Percentiles rank a stretch among this genome's conserved stretches.
Evolutionary conservation across 2,329 filamentous ascomycete species (phyloP).

Genomic region (Tricladium varicosporioides): DNA sequence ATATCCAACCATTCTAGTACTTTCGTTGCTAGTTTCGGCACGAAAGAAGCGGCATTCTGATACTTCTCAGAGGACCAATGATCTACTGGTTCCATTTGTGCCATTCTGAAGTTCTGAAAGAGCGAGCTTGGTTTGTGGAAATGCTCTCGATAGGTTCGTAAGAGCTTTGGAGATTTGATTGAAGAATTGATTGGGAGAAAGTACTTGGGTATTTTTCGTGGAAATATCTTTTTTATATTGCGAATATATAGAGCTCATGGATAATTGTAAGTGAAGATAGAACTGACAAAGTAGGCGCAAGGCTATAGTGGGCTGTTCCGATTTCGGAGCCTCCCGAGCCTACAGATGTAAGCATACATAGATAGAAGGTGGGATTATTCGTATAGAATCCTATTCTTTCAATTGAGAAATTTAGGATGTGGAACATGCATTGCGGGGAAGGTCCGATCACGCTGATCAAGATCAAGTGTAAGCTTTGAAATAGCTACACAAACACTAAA

Average conservation of each 20-base stretch:
- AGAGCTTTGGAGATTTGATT: too few species aligned
- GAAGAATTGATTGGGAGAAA: neutral
- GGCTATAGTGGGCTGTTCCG: conserved; percentile 6
- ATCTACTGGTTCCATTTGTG: conserved; percentile 27
- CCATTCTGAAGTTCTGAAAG: conserved; percentile 15
- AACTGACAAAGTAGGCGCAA: neutral
- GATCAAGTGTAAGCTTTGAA: too few species aligned
- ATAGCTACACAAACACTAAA: too few species aligned
- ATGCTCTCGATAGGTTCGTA: too few species aligned
- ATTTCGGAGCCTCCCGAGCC: conserved; percentile 10
- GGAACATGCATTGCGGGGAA: neutral
- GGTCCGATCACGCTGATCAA: neutral
- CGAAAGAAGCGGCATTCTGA: conserved; percentile 60
- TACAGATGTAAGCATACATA: neutral
- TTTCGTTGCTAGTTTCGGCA: conserved; percentile 59
- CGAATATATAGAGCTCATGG: neutral
- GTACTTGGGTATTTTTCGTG: too few species aligned
- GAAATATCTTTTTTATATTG: neutral
- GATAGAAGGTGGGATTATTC: neutral
- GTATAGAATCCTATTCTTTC: neutral
- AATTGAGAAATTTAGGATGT: neutral
- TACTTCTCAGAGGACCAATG: conserved; percentile 48
- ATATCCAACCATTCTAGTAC: conserved; percentile 58
- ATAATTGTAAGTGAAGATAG: neutral
- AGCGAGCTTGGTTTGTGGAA: neutral